Conservation (phyloP, 192 early-diverging fungal species). For the Coemansia sp. region DNA sequence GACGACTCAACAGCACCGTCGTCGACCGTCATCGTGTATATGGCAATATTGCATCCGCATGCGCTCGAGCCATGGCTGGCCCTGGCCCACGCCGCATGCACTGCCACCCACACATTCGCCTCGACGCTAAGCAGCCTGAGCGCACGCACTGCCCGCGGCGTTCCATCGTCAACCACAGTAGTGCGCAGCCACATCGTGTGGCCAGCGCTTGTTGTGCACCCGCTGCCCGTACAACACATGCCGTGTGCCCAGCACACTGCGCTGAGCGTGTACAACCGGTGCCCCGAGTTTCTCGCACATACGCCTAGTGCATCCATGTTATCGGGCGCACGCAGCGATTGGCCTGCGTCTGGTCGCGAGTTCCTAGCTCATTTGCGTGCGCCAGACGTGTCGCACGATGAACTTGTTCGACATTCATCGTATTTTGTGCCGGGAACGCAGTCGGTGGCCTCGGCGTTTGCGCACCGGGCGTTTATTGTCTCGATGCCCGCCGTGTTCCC, state of each 20-base stretch:
- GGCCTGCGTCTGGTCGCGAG: background rate
- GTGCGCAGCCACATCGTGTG: conserved; percentile 16
- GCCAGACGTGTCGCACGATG: too few species aligned
- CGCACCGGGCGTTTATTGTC: conserved; percentile 35
- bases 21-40: conserved; percentile 33
- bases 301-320: background rate
- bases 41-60: conserved; percentile 31
- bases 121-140: conserved; percentile 25
- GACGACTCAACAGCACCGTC: conserved; percentile 11
- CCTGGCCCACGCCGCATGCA: conserved; percentile 23
- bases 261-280: conserved; percentile 38
- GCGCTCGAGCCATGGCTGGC: conserved; percentile 31
- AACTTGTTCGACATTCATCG: conserved; percentile 21
- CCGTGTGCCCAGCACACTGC: conserved; percentile 27
- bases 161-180: conserved; percentile 10
- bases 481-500: conserved; percentile 41
- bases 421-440: conserved; percentile 22
- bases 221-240: conserved; percentile 25
- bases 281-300: conserved; percentile 4
- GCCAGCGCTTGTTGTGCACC: conserved; percentile 42
- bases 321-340: background rate
- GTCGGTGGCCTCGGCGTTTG: conserved; percentile 21
- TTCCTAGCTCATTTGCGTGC: background rate
- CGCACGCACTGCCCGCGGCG: conserved; percentile 26
- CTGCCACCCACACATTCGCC: conserved; percentile 22